Base-by-base conservation (phyloP, 805 yeast genomes). In the Saccharomycopsis vini region DNA sequence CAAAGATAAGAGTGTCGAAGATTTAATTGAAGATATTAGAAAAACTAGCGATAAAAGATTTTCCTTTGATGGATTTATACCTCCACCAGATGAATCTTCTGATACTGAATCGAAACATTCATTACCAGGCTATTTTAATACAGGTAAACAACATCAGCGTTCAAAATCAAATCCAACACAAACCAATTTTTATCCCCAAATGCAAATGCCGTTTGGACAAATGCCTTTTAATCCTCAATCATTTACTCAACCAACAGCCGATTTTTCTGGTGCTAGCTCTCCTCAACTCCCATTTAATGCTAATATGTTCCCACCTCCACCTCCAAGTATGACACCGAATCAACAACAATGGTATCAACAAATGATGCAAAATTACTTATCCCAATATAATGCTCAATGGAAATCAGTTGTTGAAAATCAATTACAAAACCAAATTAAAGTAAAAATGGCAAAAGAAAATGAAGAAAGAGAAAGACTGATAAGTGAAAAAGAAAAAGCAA, bases 391-490 rank as follows among this genome's bases (percentile, higher is more conserved):
- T 12, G 45, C 43, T 26, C 54, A 46, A 23, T n/a, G n/a, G n/a
- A n/a, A n/a, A n/a, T n/a, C n/a, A n/a, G n/a, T n/a, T n/a, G 49
- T 43, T 9, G 53, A 45, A 28, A 54, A 48, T n/a, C 53, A 52
- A 39, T 52, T 51, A n/a, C 54, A 49, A 26, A 51, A 46, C 5
- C 54, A 50, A 23, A n/a, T n/a, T n/a, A n/a, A 22, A 37, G 22
- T 44, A 36, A 33, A 42, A 35, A 22, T 28, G 36, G 40, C 39
- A 39, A 19, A 28, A n/a, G n/a, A n/a, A n/a, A 26, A 15, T 43
- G 43, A 39, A 24, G 35, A 29, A 5, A 23, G 29, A 13, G 39
- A 46, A 31, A 23, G 18, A 16, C 7, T 22, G 6, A 29, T 33
- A 13, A 32, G 23, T 22, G 46, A 40, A 26, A 41, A 46, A 26